phyloP scores from a whole-genome alignment of 139 green algal genomes.

The Chlorella sorokiniana region DNA sequence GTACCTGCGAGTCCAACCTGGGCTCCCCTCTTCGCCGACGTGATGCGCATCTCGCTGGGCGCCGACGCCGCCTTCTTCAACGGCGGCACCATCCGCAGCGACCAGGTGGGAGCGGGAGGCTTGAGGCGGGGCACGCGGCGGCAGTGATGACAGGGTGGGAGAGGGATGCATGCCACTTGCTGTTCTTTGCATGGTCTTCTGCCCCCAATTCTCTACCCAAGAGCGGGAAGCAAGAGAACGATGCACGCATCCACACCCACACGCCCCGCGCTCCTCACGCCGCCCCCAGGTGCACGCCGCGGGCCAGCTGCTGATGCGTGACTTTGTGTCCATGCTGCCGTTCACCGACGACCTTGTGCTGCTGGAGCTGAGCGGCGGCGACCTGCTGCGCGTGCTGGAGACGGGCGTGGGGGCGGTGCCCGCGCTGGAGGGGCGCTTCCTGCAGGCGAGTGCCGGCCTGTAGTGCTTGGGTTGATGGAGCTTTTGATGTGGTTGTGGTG shows the following conservation, averaged over 20 bases:
- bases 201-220: no score
- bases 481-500: no score
- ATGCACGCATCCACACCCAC: no score
- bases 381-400: constrained; percentile 69
- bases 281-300: constrained; percentile 35
- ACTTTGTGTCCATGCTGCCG: constrained; percentile 75
- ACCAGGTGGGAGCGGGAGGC: constrained; percentile 17
- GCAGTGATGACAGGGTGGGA: background rate
- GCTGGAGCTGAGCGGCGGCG: constrained; percentile 51
- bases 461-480: background rate
- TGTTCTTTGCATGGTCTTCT: no score
- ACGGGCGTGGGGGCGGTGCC: constrained; percentile 70
- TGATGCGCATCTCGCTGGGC: constrained; percentile 30
- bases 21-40: constrained; percentile 74
- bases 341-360: constrained; percentile 71
- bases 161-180: background rate
- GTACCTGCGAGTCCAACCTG: constrained; percentile 69
- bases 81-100: constrained; percentile 64
- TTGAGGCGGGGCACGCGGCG: background rate
- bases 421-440: constrained; percentile 75
- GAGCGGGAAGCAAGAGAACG: no score
- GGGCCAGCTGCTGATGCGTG: constrained; percentile 56
- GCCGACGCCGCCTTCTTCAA: constrained; percentile 67
- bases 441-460: constrained; percentile 44
- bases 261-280: no score